phyloP scores from a whole-genome alignment of 2,329 filamentous ascomycete genomes.

The Ophiostoma triangulosporum region DNA sequence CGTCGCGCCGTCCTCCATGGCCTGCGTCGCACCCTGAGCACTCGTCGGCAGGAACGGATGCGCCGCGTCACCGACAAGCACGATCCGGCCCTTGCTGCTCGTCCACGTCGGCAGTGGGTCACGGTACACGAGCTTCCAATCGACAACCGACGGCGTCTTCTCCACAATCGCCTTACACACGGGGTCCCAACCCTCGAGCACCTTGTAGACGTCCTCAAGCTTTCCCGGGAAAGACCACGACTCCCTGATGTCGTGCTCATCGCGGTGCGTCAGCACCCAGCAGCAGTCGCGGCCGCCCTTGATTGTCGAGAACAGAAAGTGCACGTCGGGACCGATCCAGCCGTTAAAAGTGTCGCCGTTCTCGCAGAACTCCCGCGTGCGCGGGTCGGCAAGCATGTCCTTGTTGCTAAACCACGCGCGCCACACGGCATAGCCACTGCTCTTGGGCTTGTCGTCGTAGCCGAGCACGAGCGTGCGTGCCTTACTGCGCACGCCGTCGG shows the following conservation, averaged over 20 bases:
- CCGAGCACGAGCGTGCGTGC: slow-evolving; percentile 37
- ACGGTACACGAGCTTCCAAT: slow-evolving; percentile 38
- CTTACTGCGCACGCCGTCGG: slow-evolving; percentile 41
- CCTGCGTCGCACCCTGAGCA: slow-evolving; percentile 35
- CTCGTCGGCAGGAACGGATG: slow-evolving; percentile 37
- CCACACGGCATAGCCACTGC: slow-evolving; percentile 38
- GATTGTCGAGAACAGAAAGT: slow-evolving; percentile 43
- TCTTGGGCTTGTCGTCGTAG: slow-evolving; percentile 37
- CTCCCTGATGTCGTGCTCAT: slow-evolving; percentile 40
- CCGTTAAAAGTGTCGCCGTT: slow-evolving; percentile 47
- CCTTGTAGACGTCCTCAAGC: slow-evolving; percentile 35
- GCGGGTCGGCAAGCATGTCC: slow-evolving; percentile 36
- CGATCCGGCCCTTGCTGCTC: slow-evolving; percentile 28
- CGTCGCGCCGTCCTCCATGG: slow-evolving; percentile 36
- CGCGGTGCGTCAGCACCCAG: slow-evolving; percentile 44
- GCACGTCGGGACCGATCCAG: slow-evolving; percentile 43
- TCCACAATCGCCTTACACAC: slow-evolving; percentile 33
- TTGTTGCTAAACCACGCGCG: slow-evolving; percentile 39
- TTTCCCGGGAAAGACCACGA: slow-evolving; percentile 41
- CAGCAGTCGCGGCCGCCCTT: slow-evolving; percentile 41
- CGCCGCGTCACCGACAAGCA: slow-evolving; percentile 35
- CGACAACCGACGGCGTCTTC: slow-evolving; percentile 31
- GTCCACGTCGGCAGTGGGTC: slow-evolving; percentile 36
- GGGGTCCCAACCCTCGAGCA: slow-evolving; percentile 39
- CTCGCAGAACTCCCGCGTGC: slow-evolving; percentile 38